phyloP scores from a whole-genome alignment of 306 rosid species.

The Lathyrus oleraceus region DNA sequence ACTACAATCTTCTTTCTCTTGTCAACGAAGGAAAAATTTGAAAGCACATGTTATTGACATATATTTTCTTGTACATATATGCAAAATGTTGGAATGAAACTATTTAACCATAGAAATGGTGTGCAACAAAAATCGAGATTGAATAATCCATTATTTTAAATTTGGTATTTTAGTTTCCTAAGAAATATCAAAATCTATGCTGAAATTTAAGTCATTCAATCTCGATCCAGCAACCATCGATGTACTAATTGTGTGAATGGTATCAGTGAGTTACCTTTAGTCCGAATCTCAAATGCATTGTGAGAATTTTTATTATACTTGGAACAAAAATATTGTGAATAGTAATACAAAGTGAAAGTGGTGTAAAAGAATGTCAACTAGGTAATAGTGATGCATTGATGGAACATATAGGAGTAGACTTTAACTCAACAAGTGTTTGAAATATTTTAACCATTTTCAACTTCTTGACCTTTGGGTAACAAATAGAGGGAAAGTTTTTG shows the following conservation, averaged over 20 bases:
- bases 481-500: background rate
- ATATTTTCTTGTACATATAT: background rate
- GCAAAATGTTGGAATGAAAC: background rate
- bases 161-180: too few relatives aligned
- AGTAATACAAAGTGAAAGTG: too few relatives aligned
- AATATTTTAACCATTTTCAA: constrained; percentile 14
- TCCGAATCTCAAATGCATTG: too few relatives aligned
- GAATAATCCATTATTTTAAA: too few relatives aligned
- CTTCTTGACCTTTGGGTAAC: constrained; percentile 33
- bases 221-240: background rate
- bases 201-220: too few relatives aligned
- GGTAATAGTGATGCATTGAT: background rate
- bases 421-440: constrained; percentile 16
- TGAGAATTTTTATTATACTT: too few relatives aligned
- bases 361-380: background rate
- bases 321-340: too few relatives aligned
- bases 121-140: too few relatives aligned
- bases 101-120: background rate
- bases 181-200: too few relatives aligned
- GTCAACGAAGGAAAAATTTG: constrained; percentile 2
- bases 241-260: background rate
- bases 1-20: constrained; percentile 3
- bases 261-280: background rate
- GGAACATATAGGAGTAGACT: background rate
- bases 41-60: background rate